These are phyloP conservation scores for Exophiala sideris DNA, from an alignment of 2,329 filamentous ascomycete species.

Conservation along the genomic window DNA sequence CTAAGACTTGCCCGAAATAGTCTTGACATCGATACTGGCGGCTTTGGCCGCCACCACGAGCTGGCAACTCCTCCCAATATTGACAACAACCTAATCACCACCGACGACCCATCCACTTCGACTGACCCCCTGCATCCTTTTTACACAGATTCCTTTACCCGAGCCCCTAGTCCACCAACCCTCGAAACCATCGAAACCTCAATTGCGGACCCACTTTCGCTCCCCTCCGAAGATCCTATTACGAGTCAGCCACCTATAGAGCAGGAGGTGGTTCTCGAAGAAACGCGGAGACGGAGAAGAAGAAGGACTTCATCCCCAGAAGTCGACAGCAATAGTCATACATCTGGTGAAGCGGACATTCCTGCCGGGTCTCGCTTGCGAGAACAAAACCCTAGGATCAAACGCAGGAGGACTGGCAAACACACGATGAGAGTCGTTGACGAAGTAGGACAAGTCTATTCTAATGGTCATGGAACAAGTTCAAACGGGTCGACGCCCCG, in stretches of 20 bases:
- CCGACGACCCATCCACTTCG: constrained; percentile 65
- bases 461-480: constrained; percentile 55
- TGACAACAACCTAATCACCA: constrained; percentile 59
- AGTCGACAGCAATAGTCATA: constrained; percentile 22
- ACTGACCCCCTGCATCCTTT: constrained; percentile 50
- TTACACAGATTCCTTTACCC: constrained; percentile 47
- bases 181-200: constrained; percentile 3
- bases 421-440: constrained; percentile 63
- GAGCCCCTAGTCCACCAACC: constrained; percentile 29
- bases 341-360: constrained; percentile 29
- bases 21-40: constrained; percentile 30
- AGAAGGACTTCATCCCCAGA: constrained; percentile 15
- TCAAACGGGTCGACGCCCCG: constrained; percentile 55
- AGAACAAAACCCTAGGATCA: constrained; percentile 42
- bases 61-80: constrained; percentile 68
- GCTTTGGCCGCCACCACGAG: constrained; percentile 58
- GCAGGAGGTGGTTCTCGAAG: constrained; percentile 15
- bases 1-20: neutral
- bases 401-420: constrained; percentile 56
- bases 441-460: constrained; percentile 45
- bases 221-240: constrained; percentile 13
- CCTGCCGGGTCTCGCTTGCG: constrained; percentile 30
- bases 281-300: constrained; percentile 24
- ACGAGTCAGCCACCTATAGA: constrained; percentile 21
- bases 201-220: constrained; percentile 19